Evolutionary conservation across 257 asterid genomes (phyloP), one percentile per base, ranked within the genome.

Genomic region (Petrea volubilis): DNA sequence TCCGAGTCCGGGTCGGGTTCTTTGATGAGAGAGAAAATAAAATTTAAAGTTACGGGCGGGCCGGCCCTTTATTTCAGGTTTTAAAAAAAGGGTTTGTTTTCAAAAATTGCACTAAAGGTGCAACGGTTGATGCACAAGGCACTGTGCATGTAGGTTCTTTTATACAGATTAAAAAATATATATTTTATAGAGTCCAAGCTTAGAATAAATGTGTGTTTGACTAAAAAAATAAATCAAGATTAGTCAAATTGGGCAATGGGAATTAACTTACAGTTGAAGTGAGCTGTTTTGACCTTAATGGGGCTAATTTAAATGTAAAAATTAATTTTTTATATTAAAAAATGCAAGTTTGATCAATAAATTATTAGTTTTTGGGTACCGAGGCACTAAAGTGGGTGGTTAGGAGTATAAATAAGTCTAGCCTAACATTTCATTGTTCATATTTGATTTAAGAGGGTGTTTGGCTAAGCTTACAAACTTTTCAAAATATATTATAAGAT

Each of bases 1-100:
- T 70, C 57, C 64, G 74, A 61, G 49, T 77, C 73, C 77, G 70
- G 70, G 73, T 59, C 52, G 76, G 38, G 70, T 33, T 68, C 23
- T 25, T 21, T 47, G 43, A 50, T 11, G 41, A 18, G 51, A 11
- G 21, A 51, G 55, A 67, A 51, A n/a, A n/a, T n/a, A n/a, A n/a
- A n/a, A n/a, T 55, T 41, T 57, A 71, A 47, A 18, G 14, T 23
- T 58, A 10, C 18, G 47, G 47, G 58, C 73, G 51, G 63, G 52
- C 27, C 40, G 49, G 47, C 28, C 4, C 28, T 27, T 27, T 21
- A 6, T 20, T 67, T 67, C 72, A 8, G 60, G 47, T 47, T 65
- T 20, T 24, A 20, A 38, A 12, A 27, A 38, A 13, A n/a, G 60
- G 33, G 12, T 27, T 23, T 6, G 3, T 24, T 18, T 24, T 53